A percentile compares a stretch with the other conserved stretches of the same genome.
Conservation (phyloP, 176 grass and related monocot genomes). For the Lolium rigidum region DNA sequence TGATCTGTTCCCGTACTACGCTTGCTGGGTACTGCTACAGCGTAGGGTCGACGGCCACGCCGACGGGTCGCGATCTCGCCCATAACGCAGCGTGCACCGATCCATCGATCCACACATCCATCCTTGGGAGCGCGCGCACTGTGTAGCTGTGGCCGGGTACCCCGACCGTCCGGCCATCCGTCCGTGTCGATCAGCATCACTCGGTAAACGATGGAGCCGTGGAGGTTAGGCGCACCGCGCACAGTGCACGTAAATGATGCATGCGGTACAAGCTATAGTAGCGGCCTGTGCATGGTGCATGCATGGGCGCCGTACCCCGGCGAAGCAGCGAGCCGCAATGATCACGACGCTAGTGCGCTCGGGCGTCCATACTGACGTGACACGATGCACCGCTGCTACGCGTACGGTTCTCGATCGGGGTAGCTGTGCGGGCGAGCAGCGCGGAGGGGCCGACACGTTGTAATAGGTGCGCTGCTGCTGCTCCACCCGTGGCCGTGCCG, state of each 20-base stretch:
- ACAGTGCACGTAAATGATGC: no score
- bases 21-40: no score
- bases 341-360: no score
- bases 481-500: background rate
- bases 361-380: no score
- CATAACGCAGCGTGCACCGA: conserved; percentile 23
- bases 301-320: no score
- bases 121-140: background rate
- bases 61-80: conserved; percentile 18
- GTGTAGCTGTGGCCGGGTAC: background rate
- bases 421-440: background rate
- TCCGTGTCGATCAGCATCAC: background rate
- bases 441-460: background rate
- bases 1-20: background rate
- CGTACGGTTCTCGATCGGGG: no score
- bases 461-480: background rate
- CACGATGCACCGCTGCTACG: no score
- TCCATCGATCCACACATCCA: background rate
- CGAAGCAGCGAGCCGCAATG: no score
- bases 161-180: background rate
- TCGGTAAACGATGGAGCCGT: background rate
- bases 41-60: no score
- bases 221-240: no score
- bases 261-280: no score
- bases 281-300: no score